Conservation (phyloP, 169 alveolate species). For the Plasmodium inui region DNA sequence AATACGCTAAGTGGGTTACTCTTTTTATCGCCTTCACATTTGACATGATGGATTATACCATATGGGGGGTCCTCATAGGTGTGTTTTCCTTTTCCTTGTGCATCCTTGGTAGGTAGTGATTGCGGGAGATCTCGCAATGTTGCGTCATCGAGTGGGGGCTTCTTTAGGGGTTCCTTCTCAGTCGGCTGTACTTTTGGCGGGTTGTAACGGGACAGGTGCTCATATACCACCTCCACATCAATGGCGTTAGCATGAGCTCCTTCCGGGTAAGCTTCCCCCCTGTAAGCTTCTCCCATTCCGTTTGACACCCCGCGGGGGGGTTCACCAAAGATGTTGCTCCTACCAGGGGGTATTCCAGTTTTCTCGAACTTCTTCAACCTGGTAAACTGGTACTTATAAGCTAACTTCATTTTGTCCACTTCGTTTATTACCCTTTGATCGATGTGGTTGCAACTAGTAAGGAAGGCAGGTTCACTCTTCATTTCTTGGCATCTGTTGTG, state of each 20-base stretch:
- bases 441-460: background rate
- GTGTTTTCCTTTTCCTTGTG: background rate
- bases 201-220: background rate
- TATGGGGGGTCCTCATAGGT: background rate
- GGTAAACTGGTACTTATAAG: conserved; percentile 17
- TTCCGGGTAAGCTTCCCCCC: background rate
- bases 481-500: background rate
- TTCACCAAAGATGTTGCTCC: background rate
- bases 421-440: conserved; percentile 23
- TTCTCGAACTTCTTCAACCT: background rate
- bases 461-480: background rate
- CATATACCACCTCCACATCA: background rate
- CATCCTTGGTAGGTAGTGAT: background rate
- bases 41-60: background rate
- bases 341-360: background rate
- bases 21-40: background rate
- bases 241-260: background rate
- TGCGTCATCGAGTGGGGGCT: background rate
- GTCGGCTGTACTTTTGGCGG: background rate
- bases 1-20: background rate
- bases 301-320: background rate
- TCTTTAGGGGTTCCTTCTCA: background rate
- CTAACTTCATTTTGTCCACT: conserved; percentile 21
- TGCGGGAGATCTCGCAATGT: background rate
- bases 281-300: background rate